Conservation (phyloP, 176 grass and related monocot species). For the Carex pumila region DNA sequence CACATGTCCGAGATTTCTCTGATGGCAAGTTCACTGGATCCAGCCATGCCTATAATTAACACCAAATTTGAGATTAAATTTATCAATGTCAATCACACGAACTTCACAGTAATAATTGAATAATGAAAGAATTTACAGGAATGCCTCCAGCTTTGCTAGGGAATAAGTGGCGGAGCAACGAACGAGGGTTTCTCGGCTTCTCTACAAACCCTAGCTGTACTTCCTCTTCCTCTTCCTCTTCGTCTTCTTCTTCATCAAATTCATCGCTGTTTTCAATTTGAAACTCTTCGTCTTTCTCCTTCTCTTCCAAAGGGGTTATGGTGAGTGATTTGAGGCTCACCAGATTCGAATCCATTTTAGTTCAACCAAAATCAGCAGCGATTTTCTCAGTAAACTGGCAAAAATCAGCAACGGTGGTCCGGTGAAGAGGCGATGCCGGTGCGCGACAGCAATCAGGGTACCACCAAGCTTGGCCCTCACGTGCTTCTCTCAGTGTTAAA, state of each 20-base stretch:
- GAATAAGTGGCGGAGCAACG: conserved; percentile 69
- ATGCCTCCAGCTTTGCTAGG: conserved; percentile 77
- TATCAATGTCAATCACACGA: not conserved
- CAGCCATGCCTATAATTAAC: conserved; percentile 54
- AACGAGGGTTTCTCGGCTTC: conserved; percentile 40
- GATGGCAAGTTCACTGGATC: conserved; percentile 65
- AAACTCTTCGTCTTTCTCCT: not conserved
- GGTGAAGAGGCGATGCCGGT: too few relatives aligned
- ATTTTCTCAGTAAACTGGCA: too few relatives aligned
- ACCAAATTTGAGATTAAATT: not conserved
- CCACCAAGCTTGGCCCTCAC: conserved; percentile 57
- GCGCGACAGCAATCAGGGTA: conserved; percentile 46
- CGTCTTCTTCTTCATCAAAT: conserved; percentile 13
- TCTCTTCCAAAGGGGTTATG: not conserved
- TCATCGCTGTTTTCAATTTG: conserved; percentile 9
- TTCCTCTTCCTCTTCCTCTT: conserved; percentile 45
- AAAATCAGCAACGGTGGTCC: too few relatives aligned
- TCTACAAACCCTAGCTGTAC: conserved; percentile 44
- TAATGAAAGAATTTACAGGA: conserved; percentile 23
- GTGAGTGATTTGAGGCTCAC: not conserved
- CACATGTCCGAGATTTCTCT: conserved; percentile 39
- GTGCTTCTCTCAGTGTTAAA: conserved; percentile 60
- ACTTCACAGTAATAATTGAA: not conserved
- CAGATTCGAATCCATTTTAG: conserved; percentile 3
- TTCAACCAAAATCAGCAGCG: not conserved